Evolutionary conservation across 805 yeast species (phyloP), one percentile per base, ranked within the genome.

Genomic region (Suhomyces faveliae): DNA sequence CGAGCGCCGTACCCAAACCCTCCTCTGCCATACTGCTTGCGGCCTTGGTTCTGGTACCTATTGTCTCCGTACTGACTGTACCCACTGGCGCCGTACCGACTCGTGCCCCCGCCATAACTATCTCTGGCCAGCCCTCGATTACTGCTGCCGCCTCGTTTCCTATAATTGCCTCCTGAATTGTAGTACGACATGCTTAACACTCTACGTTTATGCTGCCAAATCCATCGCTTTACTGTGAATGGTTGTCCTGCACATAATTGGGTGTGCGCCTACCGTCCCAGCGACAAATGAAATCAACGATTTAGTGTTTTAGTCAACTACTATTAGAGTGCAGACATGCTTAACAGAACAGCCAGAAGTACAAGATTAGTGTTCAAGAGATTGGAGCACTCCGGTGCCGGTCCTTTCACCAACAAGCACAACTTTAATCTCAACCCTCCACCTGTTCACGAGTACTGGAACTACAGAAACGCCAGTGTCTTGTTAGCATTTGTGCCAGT

Each of bases 381-480:
- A 54, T 61, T 63, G 49, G 68, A 68, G 55, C 49, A 54, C 42
- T 42, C 63, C 9, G 59, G 58, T 23, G 50, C 53, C 40, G 59
- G 70, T n/a, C 46, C 68, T n/a, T 73, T 73, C 65, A 68, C 59
- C 59, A 73, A 73, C 64, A 73, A 71, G 49, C 56, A 63, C 60
- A 66, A 68, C 58, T 73, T 73, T 61, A 66, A 73, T 60, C 65
- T 63, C 50, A 61, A 61, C 48, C 77, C 77, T 29, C 78, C 78
- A 35, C 77, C 71, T 43, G 72, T 70, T 43, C 78, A 73, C 54
- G 68, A 66, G 51, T 73, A 73, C 62, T 73, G 78, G 78, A 69
- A 65, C 54, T 57, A 59, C 52, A 63, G 70, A 49, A 71, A 72
- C 57, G 60, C 67, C 40, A 57, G 64, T 22, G 63, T 70, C 27